phyloP scores from a whole-genome alignment of 345 rosid genomes.

The Murraya paniculata region DNA sequence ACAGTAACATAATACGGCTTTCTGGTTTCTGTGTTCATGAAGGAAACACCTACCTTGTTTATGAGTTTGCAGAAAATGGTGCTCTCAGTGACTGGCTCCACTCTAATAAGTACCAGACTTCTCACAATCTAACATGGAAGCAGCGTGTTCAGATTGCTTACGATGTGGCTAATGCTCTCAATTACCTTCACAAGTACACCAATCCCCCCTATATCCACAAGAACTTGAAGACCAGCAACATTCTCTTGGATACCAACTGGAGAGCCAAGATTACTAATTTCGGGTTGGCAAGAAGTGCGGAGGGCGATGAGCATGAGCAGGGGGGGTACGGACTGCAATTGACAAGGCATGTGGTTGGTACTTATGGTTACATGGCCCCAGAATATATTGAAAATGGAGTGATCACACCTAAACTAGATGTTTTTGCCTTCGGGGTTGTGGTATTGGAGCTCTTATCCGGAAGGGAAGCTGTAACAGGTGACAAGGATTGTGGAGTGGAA shows the following conservation, averaged over 20 bases:
- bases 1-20: constrained; percentile 73
- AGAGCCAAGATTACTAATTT: constrained; percentile 81
- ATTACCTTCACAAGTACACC: constrained; percentile 71
- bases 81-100: constrained; percentile 68
- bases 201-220: constrained; percentile 82
- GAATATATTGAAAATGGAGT: constrained; percentile 88
- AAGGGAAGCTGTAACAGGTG: constrained; percentile 50
- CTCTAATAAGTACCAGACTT: constrained; percentile 21
- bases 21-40: constrained; percentile 80
- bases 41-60: constrained; percentile 78
- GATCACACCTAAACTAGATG: constrained; percentile 80
- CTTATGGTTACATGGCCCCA: constrained; percentile 86
- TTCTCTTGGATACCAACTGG: constrained; percentile 67
- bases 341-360: constrained; percentile 81
- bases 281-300: constrained; percentile 64
- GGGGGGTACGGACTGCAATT: constrained; percentile 44
- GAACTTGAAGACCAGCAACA: constrained; percentile 76
- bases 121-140: constrained; percentile 58
- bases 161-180: constrained; percentile 72
- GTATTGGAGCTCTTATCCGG: constrained; percentile 82
- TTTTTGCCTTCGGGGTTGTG: constrained; percentile 80
- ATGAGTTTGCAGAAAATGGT: constrained; percentile 70
- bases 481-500: constrained; percentile 38
- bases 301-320: constrained; percentile 24
- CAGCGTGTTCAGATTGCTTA: constrained; percentile 76